A percentile compares a stretch with the other conserved stretches of the same genome.
These are phyloP conservation scores for Candida palmyrensis DNA, from an alignment of 805 yeast species.

Conservation along the genomic window DNA sequence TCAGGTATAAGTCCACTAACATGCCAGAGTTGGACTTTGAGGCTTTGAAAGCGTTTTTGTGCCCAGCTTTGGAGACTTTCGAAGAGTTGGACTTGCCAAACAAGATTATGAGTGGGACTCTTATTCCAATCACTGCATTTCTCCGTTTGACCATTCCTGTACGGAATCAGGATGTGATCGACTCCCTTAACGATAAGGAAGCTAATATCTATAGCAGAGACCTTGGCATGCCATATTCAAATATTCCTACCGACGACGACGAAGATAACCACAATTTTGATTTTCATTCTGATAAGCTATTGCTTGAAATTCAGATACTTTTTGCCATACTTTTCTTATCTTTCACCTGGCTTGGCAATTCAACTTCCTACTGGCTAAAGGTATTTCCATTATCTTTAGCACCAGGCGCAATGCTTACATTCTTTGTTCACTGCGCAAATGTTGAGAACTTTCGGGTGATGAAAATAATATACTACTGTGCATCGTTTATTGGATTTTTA, in stretches of 20 bases:
- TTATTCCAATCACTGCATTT: constrained; percentile 20
- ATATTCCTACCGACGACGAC: not conserved
- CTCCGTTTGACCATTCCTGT: constrained; percentile 31
- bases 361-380: constrained; percentile 7
- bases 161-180: constrained; percentile 14
- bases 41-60: too few species aligned
- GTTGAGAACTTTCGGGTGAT: not conserved
- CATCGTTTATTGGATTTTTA: constrained; percentile 56
- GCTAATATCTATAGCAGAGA: constrained; percentile 1
- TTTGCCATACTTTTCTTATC: constrained; percentile 22
- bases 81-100: constrained; percentile 5
- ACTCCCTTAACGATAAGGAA: constrained; percentile 4
- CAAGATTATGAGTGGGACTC: constrained; percentile 11
- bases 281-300: constrained; percentile 13
- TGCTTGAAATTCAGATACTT: constrained; percentile 24
- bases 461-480: constrained; percentile 5
- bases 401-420: constrained; percentile 5
- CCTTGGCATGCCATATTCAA: not conserved
- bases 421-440: constrained; percentile 3
- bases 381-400: constrained; percentile 10
- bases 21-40: too few species aligned
- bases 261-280: constrained; percentile 7
- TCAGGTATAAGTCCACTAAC: too few species aligned
- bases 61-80: constrained; percentile 14
- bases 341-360: constrained; percentile 9